Base-by-base conservation (phyloP, 371 early-diverging fungal genomes). In the Sporodiniella umbellata region DNA sequence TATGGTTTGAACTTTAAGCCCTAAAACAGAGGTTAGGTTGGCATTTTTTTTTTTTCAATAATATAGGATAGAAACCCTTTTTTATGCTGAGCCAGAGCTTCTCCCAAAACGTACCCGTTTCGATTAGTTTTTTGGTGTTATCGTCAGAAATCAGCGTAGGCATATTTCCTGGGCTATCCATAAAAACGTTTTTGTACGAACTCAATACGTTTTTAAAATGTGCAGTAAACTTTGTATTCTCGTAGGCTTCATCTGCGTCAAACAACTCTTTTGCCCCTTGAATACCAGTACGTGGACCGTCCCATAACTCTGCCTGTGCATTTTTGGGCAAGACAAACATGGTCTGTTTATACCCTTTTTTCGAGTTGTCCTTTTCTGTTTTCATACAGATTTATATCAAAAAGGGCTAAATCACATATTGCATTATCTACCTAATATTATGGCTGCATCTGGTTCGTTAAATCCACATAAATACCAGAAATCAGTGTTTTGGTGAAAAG, bases 401-500 rank as follows among this genome's bases (percentile, higher is more conserved):
- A 28, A 28, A 28, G 10, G 10, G 10, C 4, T n/a, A 26, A 37
- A 22, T 14, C 21, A 18, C 3, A 18, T 4, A 35, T 15, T 31
- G 1, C 17, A n/a, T 25, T 40, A 45, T 35, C 44, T 79, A 87
- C 89, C 86, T 43, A 94, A 59, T n/a, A 93, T 69, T 49, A 83
- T 58, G 8, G 85, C 86, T 1, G 89, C 79, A 57, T 94, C 90
- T 0, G 96, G 96, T 66, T 96, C 94, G 68, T 93, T 89, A 62
- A 93, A 92, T 23, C 96, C 95, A 15, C 70, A 68, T 26, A 96
- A 67, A 58, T 95, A 96, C 58, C 85, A 85, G 50, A 96, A 83
- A 58, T 96, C 90, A 5, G 95, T 92, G 50, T 88, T 82, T 64
- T 96, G 96, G 54, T 94, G 92, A 58, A 93, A 98, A n/a, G 86